These are phyloP conservation scores for Pyrenophora tritici-repentis DNA, from an alignment of 2,329 filamentous ascomycete species.

Conservation along the genomic window DNA sequence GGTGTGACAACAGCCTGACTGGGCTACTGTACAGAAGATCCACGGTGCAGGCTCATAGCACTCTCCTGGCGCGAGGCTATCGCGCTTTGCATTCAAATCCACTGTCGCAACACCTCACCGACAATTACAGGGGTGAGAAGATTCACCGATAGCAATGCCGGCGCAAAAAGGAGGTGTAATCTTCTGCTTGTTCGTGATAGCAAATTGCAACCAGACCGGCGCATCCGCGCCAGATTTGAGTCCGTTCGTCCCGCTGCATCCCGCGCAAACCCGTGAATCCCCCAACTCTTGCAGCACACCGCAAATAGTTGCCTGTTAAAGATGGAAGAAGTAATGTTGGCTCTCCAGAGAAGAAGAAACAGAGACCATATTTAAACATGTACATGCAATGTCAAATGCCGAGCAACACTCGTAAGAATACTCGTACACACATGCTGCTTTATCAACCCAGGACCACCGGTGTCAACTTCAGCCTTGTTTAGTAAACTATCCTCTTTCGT, in stretches of 20 bases:
- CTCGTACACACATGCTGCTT: not conserved
- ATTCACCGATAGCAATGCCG: not conserved
- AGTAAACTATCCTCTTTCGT: not conserved
- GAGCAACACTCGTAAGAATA: slow-evolving; percentile 2
- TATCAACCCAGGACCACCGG: slow-evolving; percentile 7
- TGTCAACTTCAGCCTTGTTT: slow-evolving; percentile 14
- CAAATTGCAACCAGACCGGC: not conserved
- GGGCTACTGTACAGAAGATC: not conserved
- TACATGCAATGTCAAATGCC: slow-evolving; percentile 3
- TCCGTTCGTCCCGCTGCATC: not conserved
- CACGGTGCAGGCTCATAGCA: slow-evolving; percentile 2
- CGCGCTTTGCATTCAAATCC: slow-evolving; percentile 2
- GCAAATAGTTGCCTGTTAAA: too few relatives aligned
- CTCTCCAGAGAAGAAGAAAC: not conserved
- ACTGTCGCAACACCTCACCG: not conserved
- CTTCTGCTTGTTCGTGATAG: not conserved
- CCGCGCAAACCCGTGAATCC: not conserved
- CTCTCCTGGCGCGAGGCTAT: not conserved
- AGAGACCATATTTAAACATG: not conserved
- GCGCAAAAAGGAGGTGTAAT: not conserved
- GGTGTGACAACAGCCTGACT: not conserved
- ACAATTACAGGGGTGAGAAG: not conserved
- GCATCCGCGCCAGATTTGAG: not conserved
- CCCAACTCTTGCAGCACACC: too few relatives aligned
- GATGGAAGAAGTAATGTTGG: too few relatives aligned